Base-by-base conservation (phyloP, 768 basidiomycete genomes). In the Naganishia randhawae region DNA sequence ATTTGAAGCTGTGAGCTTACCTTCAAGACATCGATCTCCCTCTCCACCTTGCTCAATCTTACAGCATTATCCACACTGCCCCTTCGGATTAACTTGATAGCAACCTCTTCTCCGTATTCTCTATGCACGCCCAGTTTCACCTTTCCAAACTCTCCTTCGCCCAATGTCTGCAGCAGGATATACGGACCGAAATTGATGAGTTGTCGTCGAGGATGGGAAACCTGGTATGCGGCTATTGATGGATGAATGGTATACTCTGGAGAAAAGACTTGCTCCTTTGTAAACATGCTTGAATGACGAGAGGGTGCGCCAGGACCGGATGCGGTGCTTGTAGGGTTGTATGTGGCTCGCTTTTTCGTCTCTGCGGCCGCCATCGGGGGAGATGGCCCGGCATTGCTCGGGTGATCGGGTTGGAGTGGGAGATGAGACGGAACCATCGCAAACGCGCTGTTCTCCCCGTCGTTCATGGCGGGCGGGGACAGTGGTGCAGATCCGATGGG, bases 71-170 rank as follows among this genome's bases (percentile, higher is more conserved):
- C 94, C 66, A 98, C 87, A 76, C 90, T 97, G 35, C 92, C 92
- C 65, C 93, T 83, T 64, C 93, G 85, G 74, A 98, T 98, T 68
- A 99, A 84, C 83, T 99, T 99, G 75, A 97, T 93, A 14, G 95
- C 95, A n/a, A 95, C 94, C 78, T 97, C 95, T 80, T 96, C 93
- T 33, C 92, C 93, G 87, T 90, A 96, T 72, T 90, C 87, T 72
- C 84, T 84, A 75, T 98, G 95, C 63, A 98, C 83, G 6, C 95
- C 95, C n/a, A 98, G 86, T 79, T 97, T 98, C 82, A 98, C 94
- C 80, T 98, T 98, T 52, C 93, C 94, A 76, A 97, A 97, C 82
- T 98, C 95, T 73, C 95, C 95, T 81, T 99, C 95, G 51, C 96
- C 96, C 22, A 99, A 84, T 0, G 96, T 98, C 80, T 98, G 94